Percentiles rank a stretch among this genome's conserved stretches.
These are phyloP conservation scores for Chiua sp. DNA, from an alignment of 1,284 basidiomycete genomes.

Conservation along the genomic window DNA sequence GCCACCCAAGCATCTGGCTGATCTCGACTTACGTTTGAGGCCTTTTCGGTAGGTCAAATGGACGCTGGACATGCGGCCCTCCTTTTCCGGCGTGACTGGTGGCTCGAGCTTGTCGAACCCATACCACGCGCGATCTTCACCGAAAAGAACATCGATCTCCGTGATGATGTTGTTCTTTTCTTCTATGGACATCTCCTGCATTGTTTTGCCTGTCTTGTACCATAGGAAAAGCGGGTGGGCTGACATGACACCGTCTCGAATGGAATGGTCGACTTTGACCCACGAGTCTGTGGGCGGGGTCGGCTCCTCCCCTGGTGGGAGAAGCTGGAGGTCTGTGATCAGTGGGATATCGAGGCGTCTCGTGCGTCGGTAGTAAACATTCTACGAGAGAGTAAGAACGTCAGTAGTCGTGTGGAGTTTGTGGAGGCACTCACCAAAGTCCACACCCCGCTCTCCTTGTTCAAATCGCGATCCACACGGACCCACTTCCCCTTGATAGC, in stretches of 20 bases:
- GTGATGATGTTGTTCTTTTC: conserved; percentile 75
- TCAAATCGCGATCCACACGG: conserved; percentile 78
- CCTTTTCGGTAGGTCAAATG: conserved; percentile 68
- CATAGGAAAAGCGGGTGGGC: conserved; percentile 66
- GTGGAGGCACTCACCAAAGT: conserved; percentile 49
- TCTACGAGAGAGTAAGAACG: conserved; percentile 42
- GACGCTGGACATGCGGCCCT: conserved; percentile 52
- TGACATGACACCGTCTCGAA: conserved; percentile 61
- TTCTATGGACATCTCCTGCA: conserved; percentile 59
- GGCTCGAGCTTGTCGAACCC: conserved; percentile 80
- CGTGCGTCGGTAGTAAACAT: conserved; percentile 85
- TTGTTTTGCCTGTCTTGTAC: conserved; percentile 73
- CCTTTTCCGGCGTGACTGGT: conserved; percentile 50
- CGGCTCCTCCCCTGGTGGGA: conserved; percentile 56
- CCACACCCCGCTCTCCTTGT: conserved; percentile 67
- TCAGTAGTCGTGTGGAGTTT: conserved; percentile 11
- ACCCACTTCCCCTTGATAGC: conserved; percentile 90
- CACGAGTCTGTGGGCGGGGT: conserved; percentile 51
- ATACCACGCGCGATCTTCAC: conserved; percentile 80
- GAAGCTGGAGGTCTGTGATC: conserved; percentile 64
- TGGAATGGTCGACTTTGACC: conserved; percentile 60
- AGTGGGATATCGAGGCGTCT: conserved; percentile 78
- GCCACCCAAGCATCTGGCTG: not conserved
- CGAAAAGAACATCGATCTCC: conserved; percentile 87
- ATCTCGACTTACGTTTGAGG: conserved; percentile 59